Percentiles rank a stretch among this genome's conserved stretches.
These are phyloP conservation scores for Wallemia hederae DNA, from an alignment of 1,284 basidiomycete species.

Conservation along the genomic window DNA sequence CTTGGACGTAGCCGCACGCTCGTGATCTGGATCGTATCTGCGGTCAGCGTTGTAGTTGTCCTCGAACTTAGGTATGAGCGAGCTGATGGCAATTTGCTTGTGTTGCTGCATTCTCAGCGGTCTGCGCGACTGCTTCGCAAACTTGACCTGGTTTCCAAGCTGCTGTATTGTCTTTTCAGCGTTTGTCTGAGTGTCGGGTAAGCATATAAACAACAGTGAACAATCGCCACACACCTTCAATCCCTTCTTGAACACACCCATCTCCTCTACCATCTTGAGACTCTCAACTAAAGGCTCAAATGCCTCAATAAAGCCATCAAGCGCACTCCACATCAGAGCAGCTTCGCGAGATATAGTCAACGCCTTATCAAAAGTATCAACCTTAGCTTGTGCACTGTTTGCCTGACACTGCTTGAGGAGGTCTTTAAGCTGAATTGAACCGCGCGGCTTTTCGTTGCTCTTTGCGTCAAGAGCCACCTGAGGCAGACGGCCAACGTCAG, in stretches of 20 bases:
- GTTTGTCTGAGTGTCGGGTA: conserved; percentile 19
- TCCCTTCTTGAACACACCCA: conserved; percentile 21
- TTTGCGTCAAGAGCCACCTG: conserved; percentile 20
- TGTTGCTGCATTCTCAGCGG: conserved; percentile 72
- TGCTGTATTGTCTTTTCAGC: not conserved
- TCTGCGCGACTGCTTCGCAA: conserved; percentile 36
- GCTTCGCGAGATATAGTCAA: conserved; percentile 34
- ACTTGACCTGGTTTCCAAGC: conserved; percentile 34
- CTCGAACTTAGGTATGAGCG: conserved; percentile 85
- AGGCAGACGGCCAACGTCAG: conserved; percentile 29
- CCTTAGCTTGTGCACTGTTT: conserved; percentile 29
- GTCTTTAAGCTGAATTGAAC: conserved; percentile 21
- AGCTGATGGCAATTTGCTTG: conserved; percentile 81
- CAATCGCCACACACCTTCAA: conserved; percentile 25
- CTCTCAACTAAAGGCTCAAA: conserved; percentile 36
- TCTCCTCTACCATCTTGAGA: conserved; percentile 25
- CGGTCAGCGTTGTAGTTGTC: conserved; percentile 47
- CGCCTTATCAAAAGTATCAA: conserved; percentile 31
- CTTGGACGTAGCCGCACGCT: conserved; percentile 63
- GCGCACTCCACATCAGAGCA: conserved; percentile 40
- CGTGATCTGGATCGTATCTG: conserved; percentile 72
- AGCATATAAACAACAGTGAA: conserved; percentile 3
- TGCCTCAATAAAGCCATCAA: conserved; percentile 57
- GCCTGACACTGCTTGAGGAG: conserved; percentile 18
- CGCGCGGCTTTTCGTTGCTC: conserved; percentile 18